Percentiles rank a stretch among this genome's conserved stretches.
Conservation (phyloP, 2,329 filamentous ascomycete species). For the Phialemoniopsis sp. region DNA sequence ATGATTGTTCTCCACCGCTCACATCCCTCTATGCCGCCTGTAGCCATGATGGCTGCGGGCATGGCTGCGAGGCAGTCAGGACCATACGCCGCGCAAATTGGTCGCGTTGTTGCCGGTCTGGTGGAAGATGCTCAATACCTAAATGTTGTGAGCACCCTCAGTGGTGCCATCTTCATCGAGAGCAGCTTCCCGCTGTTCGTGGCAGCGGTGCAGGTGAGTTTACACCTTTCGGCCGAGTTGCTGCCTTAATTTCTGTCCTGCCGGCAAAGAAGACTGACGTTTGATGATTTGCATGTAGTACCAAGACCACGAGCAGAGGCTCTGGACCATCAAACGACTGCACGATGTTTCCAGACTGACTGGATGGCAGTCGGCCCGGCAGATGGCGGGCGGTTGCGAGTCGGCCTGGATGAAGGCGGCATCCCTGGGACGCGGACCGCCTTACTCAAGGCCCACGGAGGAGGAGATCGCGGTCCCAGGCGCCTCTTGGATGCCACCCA, state of each 20-base stretch:
- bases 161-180: constrained; percentile 81
- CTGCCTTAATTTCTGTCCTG: background rate
- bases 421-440: constrained; percentile 69
- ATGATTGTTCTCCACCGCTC: constrained; percentile 77
- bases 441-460: constrained; percentile 53
- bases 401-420: constrained; percentile 75
- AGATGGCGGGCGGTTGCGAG: constrained; percentile 83
- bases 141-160: constrained; percentile 65
- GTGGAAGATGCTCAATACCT: constrained; percentile 49
- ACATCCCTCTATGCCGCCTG: constrained; percentile 87
- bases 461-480: constrained; percentile 27
- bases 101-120: constrained; percentile 73
- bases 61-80: constrained; percentile 71
- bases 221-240: background rate
- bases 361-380: constrained; percentile 79
- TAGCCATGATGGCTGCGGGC: constrained; percentile 81
- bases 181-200: constrained; percentile 81
- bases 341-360: constrained; percentile 74
- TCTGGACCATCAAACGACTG: constrained; percentile 72
- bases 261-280: background rate
- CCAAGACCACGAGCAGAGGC: constrained; percentile 65
- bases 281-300: constrained; percentile 45
- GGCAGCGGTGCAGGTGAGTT: constrained; percentile 65
- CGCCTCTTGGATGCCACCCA: constrained; percentile 43
- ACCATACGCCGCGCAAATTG: constrained; percentile 68